Evolutionary conservation across 768 basidiomycete genomes (phyloP).

Genomic region (Mycena crocata): DNA sequence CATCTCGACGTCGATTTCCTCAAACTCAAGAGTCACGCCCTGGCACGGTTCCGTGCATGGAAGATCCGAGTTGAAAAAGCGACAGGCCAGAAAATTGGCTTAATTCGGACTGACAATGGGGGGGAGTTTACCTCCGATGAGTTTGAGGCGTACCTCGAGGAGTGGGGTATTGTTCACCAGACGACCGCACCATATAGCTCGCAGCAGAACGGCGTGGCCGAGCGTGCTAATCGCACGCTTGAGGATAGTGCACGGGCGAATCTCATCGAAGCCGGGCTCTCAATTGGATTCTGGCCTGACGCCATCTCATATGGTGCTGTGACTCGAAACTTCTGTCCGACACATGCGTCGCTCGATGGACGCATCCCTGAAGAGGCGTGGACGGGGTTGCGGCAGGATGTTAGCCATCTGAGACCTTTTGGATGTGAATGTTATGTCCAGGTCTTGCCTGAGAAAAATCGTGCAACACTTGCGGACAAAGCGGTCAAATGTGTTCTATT

Average conservation of each 20-base stretch:
- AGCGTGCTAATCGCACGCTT: not conserved
- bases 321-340: slow-evolving; percentile 7
- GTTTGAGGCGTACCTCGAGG: not conserved
- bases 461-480: not conserved
- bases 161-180: slow-evolving; percentile 1
- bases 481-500: not conserved
- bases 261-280: not conserved
- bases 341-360: not conserved
- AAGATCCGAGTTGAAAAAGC: not conserved
- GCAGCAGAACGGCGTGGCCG: not conserved
- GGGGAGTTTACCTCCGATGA: not conserved
- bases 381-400: not conserved
- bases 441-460: not conserved
- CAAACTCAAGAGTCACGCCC: not conserved
- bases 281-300: slow-evolving; percentile 10
- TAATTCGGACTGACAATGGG: not conserved
- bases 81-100: not conserved
- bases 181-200: slow-evolving; percentile 3
- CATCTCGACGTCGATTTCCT: not conserved
- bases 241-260: slow-evolving; percentile 3
- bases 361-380: slow-evolving; percentile 6
- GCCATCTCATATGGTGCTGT: not conserved
- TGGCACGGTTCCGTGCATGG: not conserved
- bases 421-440: not conserved
- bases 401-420: slow-evolving; percentile 2